Evolutionary conservation across 75 land plant genomes (phyloP), one percentile per base, ranked within the genome.

Genomic region (Chamaecyparis obtusa): DNA sequence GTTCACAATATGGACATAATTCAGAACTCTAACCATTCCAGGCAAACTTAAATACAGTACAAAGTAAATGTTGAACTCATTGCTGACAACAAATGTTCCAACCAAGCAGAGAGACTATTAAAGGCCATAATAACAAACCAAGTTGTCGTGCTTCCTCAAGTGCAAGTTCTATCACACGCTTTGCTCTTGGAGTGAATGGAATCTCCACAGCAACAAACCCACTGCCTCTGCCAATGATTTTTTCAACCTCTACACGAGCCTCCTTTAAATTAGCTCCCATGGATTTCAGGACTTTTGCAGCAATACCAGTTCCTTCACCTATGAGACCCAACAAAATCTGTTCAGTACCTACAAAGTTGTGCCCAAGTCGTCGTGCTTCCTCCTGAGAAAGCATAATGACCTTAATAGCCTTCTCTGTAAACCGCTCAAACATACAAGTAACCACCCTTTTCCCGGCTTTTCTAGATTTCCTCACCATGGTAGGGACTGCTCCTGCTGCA

Each of bases 181-280:
- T 97, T 27, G 97, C 97, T 57, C 99, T 92, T 46, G 97, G 99
- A 83, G 99, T 96, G 87, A 97, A 97, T 24, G 99, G 99, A 79
- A 97, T 96, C 91, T 97, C 99, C 44, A 96, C 98, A 51, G 98
- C 99, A 84, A 95, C 95, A 90, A 97, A 97, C 11, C 99, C 99
- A 90, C 98, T 97, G 5, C 99, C 99, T 76, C 99, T 90, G 27
- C 98, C 98, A 88, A 97, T 96, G 71, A 97, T 96, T 91, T 96
- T 97, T 87, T 97, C 98, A 16, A 97, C 99, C 89, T 97, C 99
- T 36, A 96, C 94, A 5, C 97, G 96, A 7, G 99, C 98, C 91
- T 97, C 99, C 83, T 97, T 97, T 32, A 97, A 89, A 90, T 95
- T 96, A n/a, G 96, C 95, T 51, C 99, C 99, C 97, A 97, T 97